Percentiles rank a stretch among this genome's conserved stretches.
These are phyloP conservation scores for Volvox carteri DNA, from an alignment of 163 green algal species.

Conservation along the genomic window DNA sequence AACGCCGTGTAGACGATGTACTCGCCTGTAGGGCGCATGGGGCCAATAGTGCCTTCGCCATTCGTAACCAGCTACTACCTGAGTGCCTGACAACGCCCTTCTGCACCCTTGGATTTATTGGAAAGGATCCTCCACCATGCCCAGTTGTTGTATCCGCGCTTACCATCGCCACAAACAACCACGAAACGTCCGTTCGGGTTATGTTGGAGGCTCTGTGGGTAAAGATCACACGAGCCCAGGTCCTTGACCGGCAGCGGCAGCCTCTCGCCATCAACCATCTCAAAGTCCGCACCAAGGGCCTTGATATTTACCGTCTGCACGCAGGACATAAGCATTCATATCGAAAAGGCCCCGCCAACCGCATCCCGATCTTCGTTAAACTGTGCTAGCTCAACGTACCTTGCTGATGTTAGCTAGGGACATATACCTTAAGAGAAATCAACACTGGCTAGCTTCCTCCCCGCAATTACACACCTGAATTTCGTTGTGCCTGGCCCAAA, in stretches of 20 bases:
- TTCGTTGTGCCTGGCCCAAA: constrained; percentile 98
- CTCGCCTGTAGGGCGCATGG: constrained; percentile 81
- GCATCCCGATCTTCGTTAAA: too few species aligned
- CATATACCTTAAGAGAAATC: too few species aligned
- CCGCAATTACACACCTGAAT: constrained; percentile 74
- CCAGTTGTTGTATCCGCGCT: background rate
- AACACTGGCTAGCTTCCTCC: background rate
- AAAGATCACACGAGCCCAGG: constrained; percentile 95
- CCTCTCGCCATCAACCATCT: constrained; percentile 92
- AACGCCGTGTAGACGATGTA: constrained; percentile 99
- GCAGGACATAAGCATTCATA: background rate
- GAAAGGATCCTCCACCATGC: too few species aligned
- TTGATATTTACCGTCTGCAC: constrained; percentile 91
- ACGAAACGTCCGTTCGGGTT: constrained; percentile 97
- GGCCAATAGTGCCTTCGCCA: too few species aligned
- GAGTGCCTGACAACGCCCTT: too few species aligned
- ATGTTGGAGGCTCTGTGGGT: constrained; percentile 92
- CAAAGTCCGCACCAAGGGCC: constrained; percentile 72
- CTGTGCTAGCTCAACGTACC: too few species aligned
- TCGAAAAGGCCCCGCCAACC: too few species aligned
- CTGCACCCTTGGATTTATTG: too few species aligned
- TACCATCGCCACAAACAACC: constrained; percentile 93
- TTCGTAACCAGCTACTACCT: too few species aligned
- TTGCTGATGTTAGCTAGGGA: too few species aligned
- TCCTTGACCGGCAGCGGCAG: constrained; percentile 97